phyloP scores from a whole-genome alignment of 2,329 filamentous ascomycete species.

The Venturia nashicola region DNA sequence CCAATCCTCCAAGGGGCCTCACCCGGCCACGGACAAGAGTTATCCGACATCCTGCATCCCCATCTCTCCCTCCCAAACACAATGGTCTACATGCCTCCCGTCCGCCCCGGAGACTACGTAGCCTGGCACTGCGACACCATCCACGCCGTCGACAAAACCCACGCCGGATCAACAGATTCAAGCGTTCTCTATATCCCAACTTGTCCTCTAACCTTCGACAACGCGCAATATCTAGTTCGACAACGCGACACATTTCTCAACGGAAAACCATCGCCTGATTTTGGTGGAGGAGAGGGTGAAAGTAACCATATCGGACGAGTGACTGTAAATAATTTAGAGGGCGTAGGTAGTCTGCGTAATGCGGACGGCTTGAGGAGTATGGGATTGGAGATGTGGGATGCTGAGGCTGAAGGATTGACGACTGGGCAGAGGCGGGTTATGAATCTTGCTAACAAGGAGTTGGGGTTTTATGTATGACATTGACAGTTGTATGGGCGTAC shows the following conservation, averaged over 20 bases:
- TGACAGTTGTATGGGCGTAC: too few species aligned
- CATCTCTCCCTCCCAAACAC: constrained; percentile 54
- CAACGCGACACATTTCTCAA: constrained; percentile 60
- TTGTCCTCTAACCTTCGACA: constrained; percentile 65
- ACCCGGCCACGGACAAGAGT: constrained; percentile 57
- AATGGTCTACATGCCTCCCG: constrained; percentile 60
- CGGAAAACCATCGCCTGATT: constrained; percentile 41
- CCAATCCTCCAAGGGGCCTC: constrained; percentile 57
- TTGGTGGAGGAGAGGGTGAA: constrained; percentile 52
- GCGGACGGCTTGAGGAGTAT: constrained; percentile 41
- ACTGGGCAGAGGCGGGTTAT: constrained; percentile 40
- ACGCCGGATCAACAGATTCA: constrained; percentile 59
- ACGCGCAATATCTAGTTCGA: constrained; percentile 41
- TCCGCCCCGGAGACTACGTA: constrained; percentile 64
- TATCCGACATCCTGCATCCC: constrained; percentile 51
- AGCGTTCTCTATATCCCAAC: constrained; percentile 84
- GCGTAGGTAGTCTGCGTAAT: constrained; percentile 25
- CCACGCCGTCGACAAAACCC: constrained; percentile 72
- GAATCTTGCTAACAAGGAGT: constrained; percentile 40
- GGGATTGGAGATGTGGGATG: constrained; percentile 40
- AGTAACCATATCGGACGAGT: constrained; percentile 32
- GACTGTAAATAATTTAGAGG: constrained; percentile 20
- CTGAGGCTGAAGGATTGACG: constrained; percentile 32
- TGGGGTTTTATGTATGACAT: constrained; percentile 22
- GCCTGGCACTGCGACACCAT: constrained; percentile 71